These are phyloP conservation scores for Nannochloropsis gaditana DNA, from an alignment of 108 stramenopile genomes.

Conservation along the genomic window DNA sequence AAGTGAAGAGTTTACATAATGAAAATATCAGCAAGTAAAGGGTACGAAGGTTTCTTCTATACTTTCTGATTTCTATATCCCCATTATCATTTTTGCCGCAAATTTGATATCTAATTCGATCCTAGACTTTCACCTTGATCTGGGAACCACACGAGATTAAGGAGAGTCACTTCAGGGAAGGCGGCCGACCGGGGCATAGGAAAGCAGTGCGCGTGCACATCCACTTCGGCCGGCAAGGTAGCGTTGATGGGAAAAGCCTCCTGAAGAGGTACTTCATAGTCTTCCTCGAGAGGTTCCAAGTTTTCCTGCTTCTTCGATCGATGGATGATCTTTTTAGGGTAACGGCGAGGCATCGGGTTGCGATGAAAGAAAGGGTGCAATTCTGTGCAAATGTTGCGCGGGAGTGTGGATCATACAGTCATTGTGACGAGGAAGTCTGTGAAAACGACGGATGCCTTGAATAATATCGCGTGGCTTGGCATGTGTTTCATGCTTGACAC, in stretches of 20 bases:
- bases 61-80: too few species aligned
- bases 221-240: neutral
- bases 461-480: too few species aligned
- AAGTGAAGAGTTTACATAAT: neutral
- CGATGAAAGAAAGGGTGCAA: neutral
- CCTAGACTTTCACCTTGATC: neutral
- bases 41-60: too few species aligned
- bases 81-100: too few species aligned
- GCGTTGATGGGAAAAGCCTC: neutral
- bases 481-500: too few species aligned
- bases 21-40: too few species aligned
- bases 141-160: neutral
- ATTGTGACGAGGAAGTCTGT: too few species aligned
- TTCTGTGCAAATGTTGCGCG: too few species aligned
- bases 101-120: too few species aligned
- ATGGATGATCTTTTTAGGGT: neutral
- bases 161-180: neutral
- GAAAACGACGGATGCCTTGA: too few species aligned
- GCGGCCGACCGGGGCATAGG: neutral
- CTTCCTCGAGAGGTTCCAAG: neutral
- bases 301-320: neutral
- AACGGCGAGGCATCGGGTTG: neutral
- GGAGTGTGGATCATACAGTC: too few species aligned
- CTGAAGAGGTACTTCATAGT: neutral
- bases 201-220: neutral